phyloP scores from a whole-genome alignment of 2,329 filamentous ascomycete species.

The Torrubiella hemipterigena region DNA sequence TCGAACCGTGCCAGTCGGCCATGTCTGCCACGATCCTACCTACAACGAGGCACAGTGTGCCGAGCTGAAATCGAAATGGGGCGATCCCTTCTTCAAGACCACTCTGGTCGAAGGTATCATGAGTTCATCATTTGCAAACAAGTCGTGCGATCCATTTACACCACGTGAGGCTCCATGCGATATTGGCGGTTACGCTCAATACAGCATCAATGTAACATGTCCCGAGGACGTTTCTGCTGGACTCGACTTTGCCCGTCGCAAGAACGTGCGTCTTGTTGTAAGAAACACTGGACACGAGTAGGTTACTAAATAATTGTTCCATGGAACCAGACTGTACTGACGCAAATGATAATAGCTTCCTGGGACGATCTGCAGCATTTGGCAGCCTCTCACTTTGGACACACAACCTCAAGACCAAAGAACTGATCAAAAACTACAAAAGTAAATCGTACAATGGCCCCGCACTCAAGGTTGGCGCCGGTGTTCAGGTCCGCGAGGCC shows the following conservation, averaged over 20 bases:
- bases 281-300: slow-evolving; percentile 21
- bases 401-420: slow-evolving; percentile 17
- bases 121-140: slow-evolving; percentile 23
- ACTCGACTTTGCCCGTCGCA: slow-evolving; percentile 23
- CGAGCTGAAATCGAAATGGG: slow-evolving; percentile 22
- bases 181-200: slow-evolving; percentile 29
- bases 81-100: slow-evolving; percentile 10
- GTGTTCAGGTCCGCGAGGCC: slow-evolving; percentile 36
- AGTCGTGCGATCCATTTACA: slow-evolving; percentile 24
- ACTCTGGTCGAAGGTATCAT: slow-evolving; percentile 15
- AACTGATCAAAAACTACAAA: slow-evolving; percentile 20
- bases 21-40: slow-evolving; percentile 35
- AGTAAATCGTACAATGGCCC: slow-evolving; percentile 30
- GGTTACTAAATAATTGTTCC: background rate
- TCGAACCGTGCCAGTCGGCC: slow-evolving; percentile 37
- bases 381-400: slow-evolving; percentile 26
- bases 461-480: slow-evolving; percentile 43
- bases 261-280: slow-evolving; percentile 23
- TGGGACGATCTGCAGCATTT: slow-evolving; percentile 23
- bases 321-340: background rate
- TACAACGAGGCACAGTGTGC: slow-evolving; percentile 33
- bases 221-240: slow-evolving; percentile 19
- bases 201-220: slow-evolving; percentile 21
- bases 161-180: slow-evolving; percentile 24
- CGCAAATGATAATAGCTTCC: slow-evolving; percentile 4